These are phyloP conservation scores for Coemansia sp. DNA, from an alignment of 192 early-diverging fungal species.

Conservation along the genomic window DNA sequence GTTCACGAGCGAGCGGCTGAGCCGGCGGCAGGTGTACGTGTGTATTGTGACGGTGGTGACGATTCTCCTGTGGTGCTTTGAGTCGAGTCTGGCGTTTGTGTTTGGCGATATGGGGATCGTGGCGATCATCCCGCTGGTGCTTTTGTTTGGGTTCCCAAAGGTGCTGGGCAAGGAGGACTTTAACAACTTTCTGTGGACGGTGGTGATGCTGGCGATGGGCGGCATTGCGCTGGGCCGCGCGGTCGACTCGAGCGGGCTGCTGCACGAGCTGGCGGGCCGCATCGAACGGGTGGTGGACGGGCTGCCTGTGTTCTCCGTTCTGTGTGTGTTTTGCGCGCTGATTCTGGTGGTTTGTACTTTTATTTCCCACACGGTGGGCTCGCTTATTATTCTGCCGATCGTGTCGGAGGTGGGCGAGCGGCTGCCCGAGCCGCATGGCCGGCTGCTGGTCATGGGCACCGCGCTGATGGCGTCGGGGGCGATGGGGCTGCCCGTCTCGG, in stretches of 20 bases:
- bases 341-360: conserved; percentile 87
- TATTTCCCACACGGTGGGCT: conserved; percentile 93
- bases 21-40: conserved; percentile 74
- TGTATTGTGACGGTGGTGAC: conserved; percentile 69
- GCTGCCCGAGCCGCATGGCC: conserved; percentile 73
- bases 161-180: conserved; percentile 95
- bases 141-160: conserved; percentile 85
- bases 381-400: conserved; percentile 94
- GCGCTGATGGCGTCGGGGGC: conserved; percentile 86
- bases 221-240: conserved; percentile 92
- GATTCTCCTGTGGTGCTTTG: conserved; percentile 88
- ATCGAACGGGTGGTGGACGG: conserved; percentile 67
- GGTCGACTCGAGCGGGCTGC: conserved; percentile 82
- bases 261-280: conserved; percentile 69
- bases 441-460: conserved; percentile 78
- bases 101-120: conserved; percentile 97
- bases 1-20: conserved; percentile 37
- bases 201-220: conserved; percentile 90
- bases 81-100: conserved; percentile 65
- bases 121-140: conserved; percentile 86
- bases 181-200: conserved; percentile 95
- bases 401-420: conserved; percentile 82
- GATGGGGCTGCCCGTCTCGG: conserved; percentile 90
- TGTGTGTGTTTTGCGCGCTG: conserved; percentile 73
- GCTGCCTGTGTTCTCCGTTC: conserved; percentile 67